phyloP scores from a whole-genome alignment of 176 grass and related monocot species.

The Bromus sterilis region DNA sequence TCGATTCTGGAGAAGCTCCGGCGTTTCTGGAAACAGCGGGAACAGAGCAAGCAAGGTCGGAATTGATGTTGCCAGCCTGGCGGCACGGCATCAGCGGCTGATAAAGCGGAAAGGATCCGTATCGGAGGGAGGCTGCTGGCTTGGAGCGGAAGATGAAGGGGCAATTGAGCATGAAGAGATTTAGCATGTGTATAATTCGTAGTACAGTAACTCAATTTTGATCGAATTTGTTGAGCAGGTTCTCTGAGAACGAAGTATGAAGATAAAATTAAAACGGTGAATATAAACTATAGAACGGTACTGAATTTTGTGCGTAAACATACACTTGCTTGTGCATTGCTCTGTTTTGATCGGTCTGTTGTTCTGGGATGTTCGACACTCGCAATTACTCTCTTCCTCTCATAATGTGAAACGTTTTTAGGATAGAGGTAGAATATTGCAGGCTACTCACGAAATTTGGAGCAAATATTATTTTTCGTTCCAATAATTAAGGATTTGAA shows the following conservation, averaged over 20 bases:
- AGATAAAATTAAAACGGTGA: too few relatives aligned
- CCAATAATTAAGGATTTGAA: too few relatives aligned
- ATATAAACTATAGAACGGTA: background rate
- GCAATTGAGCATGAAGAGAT: background rate
- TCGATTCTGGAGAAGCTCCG: background rate
- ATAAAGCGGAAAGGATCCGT: background rate
- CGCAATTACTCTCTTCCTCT: too few relatives aligned
- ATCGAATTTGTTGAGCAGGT: too few relatives aligned
- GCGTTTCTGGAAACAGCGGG: background rate
- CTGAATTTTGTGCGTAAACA: background rate
- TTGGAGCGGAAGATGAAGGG: background rate
- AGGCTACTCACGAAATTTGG: too few relatives aligned
- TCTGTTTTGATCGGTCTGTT: background rate
- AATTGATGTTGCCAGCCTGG: conserved; percentile 5
- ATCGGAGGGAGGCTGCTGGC: background rate
- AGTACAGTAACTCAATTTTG: background rate
- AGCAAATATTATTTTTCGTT: too few relatives aligned
- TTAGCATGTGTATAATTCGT: background rate
- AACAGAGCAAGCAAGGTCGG: background rate
- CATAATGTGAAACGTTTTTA: too few relatives aligned
- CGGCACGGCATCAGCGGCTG: background rate
- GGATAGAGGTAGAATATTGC: too few relatives aligned
- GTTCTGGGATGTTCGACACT: background rate
- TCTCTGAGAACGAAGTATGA: background rate
- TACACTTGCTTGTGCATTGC: background rate